A percentile compares a stretch with the other conserved stretches of the same genome.
These are phyloP conservation scores for Ogataea trehaloabstinens DNA, from an alignment of 805 yeast species.

Conservation along the genomic window DNA sequence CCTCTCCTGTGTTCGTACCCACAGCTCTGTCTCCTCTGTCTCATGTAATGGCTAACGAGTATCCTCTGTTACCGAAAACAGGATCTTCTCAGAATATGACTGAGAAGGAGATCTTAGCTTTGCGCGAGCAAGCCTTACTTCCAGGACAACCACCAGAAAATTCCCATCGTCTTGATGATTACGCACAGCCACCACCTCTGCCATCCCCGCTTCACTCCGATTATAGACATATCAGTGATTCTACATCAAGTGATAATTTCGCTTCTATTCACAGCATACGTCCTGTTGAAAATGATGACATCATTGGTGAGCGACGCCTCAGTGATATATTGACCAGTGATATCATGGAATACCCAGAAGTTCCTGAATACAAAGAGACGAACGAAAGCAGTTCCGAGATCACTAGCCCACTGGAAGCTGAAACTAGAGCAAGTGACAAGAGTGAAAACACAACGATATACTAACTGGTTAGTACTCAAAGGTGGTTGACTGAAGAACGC, in stretches of 20 bases:
- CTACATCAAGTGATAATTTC: background rate
- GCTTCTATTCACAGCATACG: background rate
- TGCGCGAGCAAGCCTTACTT: conserved; percentile 55
- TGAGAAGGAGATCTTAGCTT: conserved; percentile 57
- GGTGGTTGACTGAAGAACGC: too few relatives aligned
- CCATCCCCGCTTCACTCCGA: background rate
- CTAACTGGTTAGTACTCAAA: too few relatives aligned
- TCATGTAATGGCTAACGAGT: conserved; percentile 6
- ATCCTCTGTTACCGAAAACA: conserved; percentile 7
- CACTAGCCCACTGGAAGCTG: background rate
- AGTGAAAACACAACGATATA: background rate
- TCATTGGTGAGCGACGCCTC: conserved; percentile 5
- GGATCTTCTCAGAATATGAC: conserved; percentile 28
- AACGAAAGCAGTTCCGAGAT: conserved; percentile 2
- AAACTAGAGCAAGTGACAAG: background rate
- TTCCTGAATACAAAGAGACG: conserved; percentile 17
- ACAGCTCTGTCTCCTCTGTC: conserved; percentile 6
- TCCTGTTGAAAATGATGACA: background rate
- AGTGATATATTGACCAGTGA: conserved; percentile 11
- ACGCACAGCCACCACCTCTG: conserved; percentile 14
- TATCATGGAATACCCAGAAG: conserved; percentile 12
- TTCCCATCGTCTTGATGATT: background rate
- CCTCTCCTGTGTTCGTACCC: conserved; percentile 10
- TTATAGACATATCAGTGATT: background rate
- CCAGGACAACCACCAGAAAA: conserved; percentile 53